A percentile compares a stretch with the other conserved stretches of the same genome.
Conservation (phyloP, 306 rosid genomes). For the Cyclanthera cordifolia region DNA sequence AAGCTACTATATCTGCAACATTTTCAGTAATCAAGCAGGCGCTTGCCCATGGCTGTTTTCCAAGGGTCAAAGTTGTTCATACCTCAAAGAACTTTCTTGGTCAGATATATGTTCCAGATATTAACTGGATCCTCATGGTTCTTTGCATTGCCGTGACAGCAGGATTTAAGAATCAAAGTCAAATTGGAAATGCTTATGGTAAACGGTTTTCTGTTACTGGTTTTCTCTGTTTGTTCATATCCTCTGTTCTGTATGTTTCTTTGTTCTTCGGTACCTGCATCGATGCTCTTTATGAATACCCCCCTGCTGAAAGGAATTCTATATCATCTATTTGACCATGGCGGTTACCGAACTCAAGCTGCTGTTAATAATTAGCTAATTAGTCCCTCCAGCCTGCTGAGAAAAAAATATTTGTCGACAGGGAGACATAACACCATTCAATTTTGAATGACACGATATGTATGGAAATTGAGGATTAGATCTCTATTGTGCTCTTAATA, state of each 20-base stretch:
- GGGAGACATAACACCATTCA: background rate
- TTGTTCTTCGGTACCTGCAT: background rate
- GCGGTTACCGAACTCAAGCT: background rate
- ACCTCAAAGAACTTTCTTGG: constrained; percentile 67
- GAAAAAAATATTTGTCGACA: background rate
- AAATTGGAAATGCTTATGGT: constrained; percentile 96
- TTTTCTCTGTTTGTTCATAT: background rate
- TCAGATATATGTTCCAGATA: constrained; percentile 83
- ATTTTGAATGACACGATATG: background rate
- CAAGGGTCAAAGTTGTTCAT: constrained; percentile 85
- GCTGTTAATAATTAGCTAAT: background rate
- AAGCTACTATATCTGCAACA: constrained; percentile 86
- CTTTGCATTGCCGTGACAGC: constrained; percentile 88
- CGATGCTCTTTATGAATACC: background rate
- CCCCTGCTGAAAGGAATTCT: background rate
- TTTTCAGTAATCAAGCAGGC: constrained; percentile 91
- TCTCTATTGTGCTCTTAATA: background rate
- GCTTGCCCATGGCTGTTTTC: constrained; percentile 88
- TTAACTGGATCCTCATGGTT: constrained; percentile 91
- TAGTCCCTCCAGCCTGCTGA: background rate
- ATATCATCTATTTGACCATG: background rate
- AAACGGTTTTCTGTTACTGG: constrained; percentile 10
- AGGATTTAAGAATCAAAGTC: constrained; percentile 79
- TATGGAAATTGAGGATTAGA: background rate
- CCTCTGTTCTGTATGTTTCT: background rate